Conservation (phyloP, 345 rosid species). For the Salix dunnii region DNA sequence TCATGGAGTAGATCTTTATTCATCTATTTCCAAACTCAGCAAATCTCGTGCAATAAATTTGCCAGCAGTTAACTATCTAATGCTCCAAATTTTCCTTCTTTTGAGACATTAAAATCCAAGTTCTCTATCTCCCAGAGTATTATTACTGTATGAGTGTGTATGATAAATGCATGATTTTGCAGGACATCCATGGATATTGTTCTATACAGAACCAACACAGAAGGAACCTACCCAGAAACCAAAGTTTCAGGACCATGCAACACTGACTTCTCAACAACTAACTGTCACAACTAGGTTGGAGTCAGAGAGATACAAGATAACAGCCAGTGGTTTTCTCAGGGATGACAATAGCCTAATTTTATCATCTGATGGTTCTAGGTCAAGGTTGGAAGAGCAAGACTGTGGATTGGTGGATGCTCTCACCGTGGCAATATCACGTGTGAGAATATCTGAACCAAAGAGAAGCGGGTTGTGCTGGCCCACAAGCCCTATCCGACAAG, state of each 20-base stretch:
- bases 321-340: slow-evolving; percentile 3
- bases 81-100: neutral
- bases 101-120: neutral
- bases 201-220: slow-evolving; percentile 10
- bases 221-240: neutral
- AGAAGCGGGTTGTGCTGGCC: slow-evolving; percentile 9
- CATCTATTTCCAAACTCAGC: neutral
- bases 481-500: slow-evolving; percentile 6
- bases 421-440: slow-evolving; percentile 15
- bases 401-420: slow-evolving; percentile 14
- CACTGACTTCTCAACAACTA: slow-evolving; percentile 2
- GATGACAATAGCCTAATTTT: slow-evolving; percentile 9
- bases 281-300: neutral
- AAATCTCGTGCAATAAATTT: neutral
- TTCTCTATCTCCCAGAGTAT: neutral
- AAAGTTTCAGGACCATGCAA: slow-evolving; percentile 3
- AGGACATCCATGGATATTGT: slow-evolving; percentile 20
- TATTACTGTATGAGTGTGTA: neutral
- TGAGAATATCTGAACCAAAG: slow-evolving; percentile 19
- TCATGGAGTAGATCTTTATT: too few relatives aligned
- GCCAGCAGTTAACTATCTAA: neutral
- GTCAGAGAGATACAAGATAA: neutral
- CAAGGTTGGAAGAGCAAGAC: slow-evolving; percentile 12
- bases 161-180: neutral
- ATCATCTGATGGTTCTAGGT: slow-evolving; percentile 1